These are phyloP conservation scores for Aaosphaeria pasadenensis DNA, from an alignment of 2,329 filamentous ascomycete species.

Conservation along the genomic window DNA sequence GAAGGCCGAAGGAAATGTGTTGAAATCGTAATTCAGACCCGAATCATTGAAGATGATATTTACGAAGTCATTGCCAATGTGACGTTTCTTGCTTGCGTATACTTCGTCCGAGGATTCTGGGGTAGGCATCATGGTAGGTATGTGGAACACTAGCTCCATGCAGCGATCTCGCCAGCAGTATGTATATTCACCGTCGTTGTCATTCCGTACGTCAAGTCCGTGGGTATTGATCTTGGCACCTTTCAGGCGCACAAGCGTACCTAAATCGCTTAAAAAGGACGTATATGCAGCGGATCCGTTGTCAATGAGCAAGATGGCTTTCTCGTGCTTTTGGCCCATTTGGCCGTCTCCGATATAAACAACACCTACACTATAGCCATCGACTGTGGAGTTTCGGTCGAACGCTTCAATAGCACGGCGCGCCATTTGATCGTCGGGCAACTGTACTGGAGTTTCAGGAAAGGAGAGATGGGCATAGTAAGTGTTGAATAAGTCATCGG, in stretches of 20 bases:
- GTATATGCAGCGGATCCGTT: slow-evolving; percentile 85
- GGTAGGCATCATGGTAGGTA: slow-evolving; percentile 97
- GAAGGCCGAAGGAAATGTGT: slow-evolving; percentile 92
- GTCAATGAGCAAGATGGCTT: slow-evolving; percentile 82
- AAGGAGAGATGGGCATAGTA: slow-evolving; percentile 56
- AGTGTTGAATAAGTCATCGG: slow-evolving; percentile 70
- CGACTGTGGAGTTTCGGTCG: slow-evolving; percentile 83
- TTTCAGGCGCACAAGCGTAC: slow-evolving; percentile 76
- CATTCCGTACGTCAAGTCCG: slow-evolving; percentile 74
- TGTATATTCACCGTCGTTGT: slow-evolving; percentile 81
- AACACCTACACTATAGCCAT: slow-evolving; percentile 93
- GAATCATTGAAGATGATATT: slow-evolving; percentile 99
- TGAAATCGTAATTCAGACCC: slow-evolving; percentile 80
- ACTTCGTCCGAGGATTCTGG: slow-evolving; percentile 73
- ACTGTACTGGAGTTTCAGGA: slow-evolving; percentile 63
- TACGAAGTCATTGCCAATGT: slow-evolving; percentile 96
- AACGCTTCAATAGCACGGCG: slow-evolving; percentile 75
- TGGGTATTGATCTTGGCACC: slow-evolving; percentile 89
- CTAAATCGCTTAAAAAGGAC: slow-evolving; percentile 77
- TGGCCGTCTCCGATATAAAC: slow-evolving; percentile 91
- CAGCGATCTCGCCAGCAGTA: slow-evolving; percentile 95
- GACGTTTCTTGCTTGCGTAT: slow-evolving; percentile 77
- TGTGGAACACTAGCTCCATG: slow-evolving; percentile 92
- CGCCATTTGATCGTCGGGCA: slow-evolving; percentile 69
- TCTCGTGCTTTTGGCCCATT: slow-evolving; percentile 76